Conservation (phyloP, 768 basidiomycete genomes). For the Kwoniella sp. region DNA sequence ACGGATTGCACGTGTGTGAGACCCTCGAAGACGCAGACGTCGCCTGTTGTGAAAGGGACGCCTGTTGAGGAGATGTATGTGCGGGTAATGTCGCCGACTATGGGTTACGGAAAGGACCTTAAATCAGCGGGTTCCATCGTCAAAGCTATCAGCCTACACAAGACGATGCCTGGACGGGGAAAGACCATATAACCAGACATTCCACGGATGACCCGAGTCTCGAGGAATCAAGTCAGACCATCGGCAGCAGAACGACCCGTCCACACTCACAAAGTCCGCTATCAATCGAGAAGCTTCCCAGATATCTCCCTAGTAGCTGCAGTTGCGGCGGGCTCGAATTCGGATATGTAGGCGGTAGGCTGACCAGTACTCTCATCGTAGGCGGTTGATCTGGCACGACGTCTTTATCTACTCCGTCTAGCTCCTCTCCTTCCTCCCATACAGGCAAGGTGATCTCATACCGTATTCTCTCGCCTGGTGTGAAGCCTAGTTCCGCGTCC, state of each 20-base stretch:
- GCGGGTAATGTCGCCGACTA: slow-evolving; percentile 55
- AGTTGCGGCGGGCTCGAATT: slow-evolving; percentile 52
- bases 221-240: slow-evolving; percentile 4
- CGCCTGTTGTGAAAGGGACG: slow-evolving; percentile 50
- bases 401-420: slow-evolving; percentile 26
- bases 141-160: neutral
- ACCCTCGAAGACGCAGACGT: slow-evolving; percentile 57
- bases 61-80: slow-evolving; percentile 55
- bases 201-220: slow-evolving; percentile 14
- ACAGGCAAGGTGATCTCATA: slow-evolving; percentile 51
- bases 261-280: slow-evolving; percentile 49
- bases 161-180: neutral
- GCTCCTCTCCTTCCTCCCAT: slow-evolving; percentile 44
- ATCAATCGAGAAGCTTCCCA: slow-evolving; percentile 55
- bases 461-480: slow-evolving; percentile 44
- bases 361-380: slow-evolving; percentile 45
- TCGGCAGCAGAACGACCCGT: neutral
- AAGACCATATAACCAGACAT: slow-evolving; percentile 9
- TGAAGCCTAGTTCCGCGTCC: slow-evolving; percentile 27
- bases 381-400: slow-evolving; percentile 30
- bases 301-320: slow-evolving; percentile 55
- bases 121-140: slow-evolving; percentile 3
- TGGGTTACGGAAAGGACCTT: no score
- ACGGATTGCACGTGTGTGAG: slow-evolving; percentile 44
- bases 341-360: slow-evolving; percentile 56